Conservation (phyloP, 2,329 filamentous ascomycete species). For the Calonectria henricotiae region DNA sequence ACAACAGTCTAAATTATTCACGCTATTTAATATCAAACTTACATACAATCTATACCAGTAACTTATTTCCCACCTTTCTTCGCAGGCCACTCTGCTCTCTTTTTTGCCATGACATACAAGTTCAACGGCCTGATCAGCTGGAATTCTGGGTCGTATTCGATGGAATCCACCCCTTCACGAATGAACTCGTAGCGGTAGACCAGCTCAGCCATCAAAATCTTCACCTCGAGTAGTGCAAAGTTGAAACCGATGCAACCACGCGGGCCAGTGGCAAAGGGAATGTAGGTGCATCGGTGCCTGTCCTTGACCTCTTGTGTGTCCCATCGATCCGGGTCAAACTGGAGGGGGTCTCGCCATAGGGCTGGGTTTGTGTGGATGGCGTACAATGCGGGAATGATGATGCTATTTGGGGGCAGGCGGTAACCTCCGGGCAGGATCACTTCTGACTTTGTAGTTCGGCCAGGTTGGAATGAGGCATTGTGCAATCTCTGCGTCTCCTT, state of each 20-base stretch:
- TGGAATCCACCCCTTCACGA: background rate
- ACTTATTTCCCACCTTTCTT: background rate
- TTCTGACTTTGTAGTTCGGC: conserved; percentile 6
- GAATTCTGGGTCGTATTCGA: conserved; percentile 8
- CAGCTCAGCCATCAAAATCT: conserved; percentile 12
- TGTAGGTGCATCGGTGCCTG: conserved; percentile 12
- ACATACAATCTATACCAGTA: background rate
- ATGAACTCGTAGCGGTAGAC: conserved; percentile 2
- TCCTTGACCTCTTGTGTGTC: conserved; percentile 9
- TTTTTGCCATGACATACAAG: background rate
- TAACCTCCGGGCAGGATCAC: conserved; percentile 5
- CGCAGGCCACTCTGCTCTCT: background rate
- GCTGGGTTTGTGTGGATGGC: conserved; percentile 1
- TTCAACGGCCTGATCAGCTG: background rate
- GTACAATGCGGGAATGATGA: background rate
- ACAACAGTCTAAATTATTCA: background rate
- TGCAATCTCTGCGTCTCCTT: conserved; percentile 15
- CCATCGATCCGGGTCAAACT: conserved; percentile 10
- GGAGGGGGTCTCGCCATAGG: conserved; percentile 2
- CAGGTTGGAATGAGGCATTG: conserved; percentile 1
- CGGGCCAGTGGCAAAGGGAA: conserved; percentile 1
- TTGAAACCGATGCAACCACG: conserved; percentile 14
- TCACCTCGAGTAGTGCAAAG: conserved; percentile 14
- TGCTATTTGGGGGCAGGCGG: conserved; percentile 7
- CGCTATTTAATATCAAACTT: background rate